Conservation (phyloP, 805 yeast species). For the Candida hungchunana region DNA sequence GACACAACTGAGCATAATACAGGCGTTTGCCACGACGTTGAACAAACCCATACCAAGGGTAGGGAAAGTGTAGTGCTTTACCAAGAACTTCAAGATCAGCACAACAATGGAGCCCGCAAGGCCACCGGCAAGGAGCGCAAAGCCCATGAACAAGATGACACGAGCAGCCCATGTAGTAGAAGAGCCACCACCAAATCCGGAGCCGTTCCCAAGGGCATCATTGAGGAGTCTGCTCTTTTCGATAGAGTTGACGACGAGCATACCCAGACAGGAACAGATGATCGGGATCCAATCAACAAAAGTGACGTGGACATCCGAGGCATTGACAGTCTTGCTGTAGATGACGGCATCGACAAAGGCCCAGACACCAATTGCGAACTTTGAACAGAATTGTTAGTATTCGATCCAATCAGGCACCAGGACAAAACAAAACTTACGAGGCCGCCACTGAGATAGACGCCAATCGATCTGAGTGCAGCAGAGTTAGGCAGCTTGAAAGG, state of each 20-base stretch:
- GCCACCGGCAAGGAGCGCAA: conserved; percentile 90
- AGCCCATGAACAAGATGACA: conserved; percentile 84
- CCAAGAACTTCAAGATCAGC: conserved; percentile 74
- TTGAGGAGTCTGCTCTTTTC: conserved; percentile 39
- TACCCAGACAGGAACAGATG: conserved; percentile 83
- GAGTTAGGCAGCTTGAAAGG: conserved; percentile 68
- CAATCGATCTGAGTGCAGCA: conserved; percentile 61
- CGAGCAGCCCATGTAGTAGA: conserved; percentile 91
- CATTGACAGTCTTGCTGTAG: conserved; percentile 80
- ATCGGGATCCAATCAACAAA: conserved; percentile 96
- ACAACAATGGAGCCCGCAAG: conserved; percentile 89
- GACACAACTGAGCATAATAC: conserved; percentile 85
- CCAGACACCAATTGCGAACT: conserved; percentile 86
- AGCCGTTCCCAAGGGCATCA: conserved; percentile 30
- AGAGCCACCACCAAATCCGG: conserved; percentile 34
- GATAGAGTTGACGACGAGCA: conserved; percentile 59
- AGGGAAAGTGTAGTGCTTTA: conserved; percentile 78
- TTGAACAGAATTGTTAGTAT: conserved; percentile 1
- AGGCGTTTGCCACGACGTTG: conserved; percentile 74
- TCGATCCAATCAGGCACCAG: conserved; percentile 14
- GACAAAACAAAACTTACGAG: conserved; percentile 27
- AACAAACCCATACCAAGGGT: conserved; percentile 92
- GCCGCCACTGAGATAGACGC: conserved; percentile 75
- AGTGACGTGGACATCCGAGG: conserved; percentile 79
- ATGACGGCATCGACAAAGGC: conserved; percentile 83